Evolutionary conservation across 1,284 basidiomycete genomes (phyloP), one percentile per base, ranked within the genome.

Genomic region (Naganishia albida): DNA sequence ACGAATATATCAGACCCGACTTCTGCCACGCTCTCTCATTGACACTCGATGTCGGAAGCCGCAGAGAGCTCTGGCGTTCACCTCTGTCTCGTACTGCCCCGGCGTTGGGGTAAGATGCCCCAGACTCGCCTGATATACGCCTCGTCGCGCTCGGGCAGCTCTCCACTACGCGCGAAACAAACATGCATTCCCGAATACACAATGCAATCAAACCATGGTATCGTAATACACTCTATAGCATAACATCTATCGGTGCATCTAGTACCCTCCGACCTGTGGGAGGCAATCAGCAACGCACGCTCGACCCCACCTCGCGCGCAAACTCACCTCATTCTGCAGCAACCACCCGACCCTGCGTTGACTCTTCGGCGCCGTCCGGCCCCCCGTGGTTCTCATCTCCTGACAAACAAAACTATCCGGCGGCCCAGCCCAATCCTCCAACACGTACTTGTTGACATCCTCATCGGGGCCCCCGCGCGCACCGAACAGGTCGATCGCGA

Each of bases 331-430:
- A 57, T 79, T 78, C 70, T 92, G 86, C 69, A 94, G 86, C 43
- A 90, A 88, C 80, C 95, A 96, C 20, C 87, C 87, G 10, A 94
- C 84, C 69, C 93, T 80, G 69, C 93, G 81, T 76, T 95, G 93
- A 25, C 88, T 91, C 80, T 96, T 96, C 4, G 90, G 87, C 15
- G 93, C 92, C 65, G 90, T 87, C 64, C 93, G 82, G n/a, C 93
- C 93, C 28, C 91, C 90, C 0, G 89, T 91, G 80, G 87, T 87
- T 73, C 90, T 89, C 82, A 96, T 93, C 77, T 97, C 93, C 80
- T 96, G 93, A 75, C 93, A 97, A 4, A 96, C 92, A 80, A 95
- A 97, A 69, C 88, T 90, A 77, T 94, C 91, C 0, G 93, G 93
- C 2, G 93, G 91, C 30, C 91, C 90, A 66, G 90, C 88, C 92